Evolutionary conservation across 192 early-diverging fungal species (phyloP), one percentile per base, ranked within the genome.

Genomic region (Lobosporangium transversale): DNA sequence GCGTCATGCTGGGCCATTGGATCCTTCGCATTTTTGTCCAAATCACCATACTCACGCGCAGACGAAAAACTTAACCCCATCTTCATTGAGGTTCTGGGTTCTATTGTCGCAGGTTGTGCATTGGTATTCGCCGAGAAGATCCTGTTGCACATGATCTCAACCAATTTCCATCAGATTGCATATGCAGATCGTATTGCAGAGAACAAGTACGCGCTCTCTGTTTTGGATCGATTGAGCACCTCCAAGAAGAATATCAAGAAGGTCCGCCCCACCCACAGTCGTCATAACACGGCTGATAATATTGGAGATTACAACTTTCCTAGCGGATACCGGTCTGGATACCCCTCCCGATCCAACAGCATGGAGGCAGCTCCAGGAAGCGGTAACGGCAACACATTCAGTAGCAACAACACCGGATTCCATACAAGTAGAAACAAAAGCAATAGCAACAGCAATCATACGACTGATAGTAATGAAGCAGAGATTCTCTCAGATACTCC

Each of bases 151-250:
- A 53, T 87, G 31, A 84, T 88, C 43, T 85, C 89, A 24, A 86
- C 86, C 18, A 80, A 83, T 27, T 90, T 90, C 76, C 87, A 89
- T 62, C 80, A 80, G 49, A 86, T 83, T 0, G 87, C 87, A 0
- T 90, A 89, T 69, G 87, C 86, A 48, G 89, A 90, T 55, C 87
- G 89, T 37, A 69, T 90, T 47, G 62, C 40, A 26, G 80, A 86
- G 57, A 83, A 84, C 68, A 81, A 84, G 48, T 87, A 88, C 30
- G 83, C 82, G 43, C 78, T 87, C 51, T 80, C 85, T 60, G 87
- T 90, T 9, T 73, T 90, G 18, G 71, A 75, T 43, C 81, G 83
- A 50, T 79, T 84, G 78, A 62, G 84, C 80, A 66, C 79, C 63
- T 49, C 67, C 76, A 54, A 86, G 81, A 71, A 73, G 32, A 73